Percentiles rank a stretch among this genome's conserved stretches.
Evolutionary conservation across 2,329 filamentous ascomycete genomes (phyloP).

Genomic region (Penicillium aurantiogriseum): DNA sequence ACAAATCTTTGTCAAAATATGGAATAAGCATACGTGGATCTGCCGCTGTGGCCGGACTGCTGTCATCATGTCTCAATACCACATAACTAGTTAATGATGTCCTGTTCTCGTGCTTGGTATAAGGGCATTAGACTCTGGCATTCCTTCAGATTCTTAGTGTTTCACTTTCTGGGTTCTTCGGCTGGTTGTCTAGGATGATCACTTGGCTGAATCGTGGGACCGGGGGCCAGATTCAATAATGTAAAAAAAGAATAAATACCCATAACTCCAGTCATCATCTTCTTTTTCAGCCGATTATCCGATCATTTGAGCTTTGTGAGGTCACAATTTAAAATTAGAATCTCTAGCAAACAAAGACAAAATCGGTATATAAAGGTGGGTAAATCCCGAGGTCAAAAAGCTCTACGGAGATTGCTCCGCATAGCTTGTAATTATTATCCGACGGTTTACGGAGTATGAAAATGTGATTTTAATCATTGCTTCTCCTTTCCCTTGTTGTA

Average conservation of each 20-base stretch:
- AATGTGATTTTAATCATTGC: too few species aligned
- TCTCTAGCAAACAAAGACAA: background rate
- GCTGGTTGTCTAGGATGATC: constrained; percentile 1
- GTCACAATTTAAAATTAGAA: background rate
- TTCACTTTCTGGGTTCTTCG: background rate
- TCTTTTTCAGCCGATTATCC: background rate
- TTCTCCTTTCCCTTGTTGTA: background rate
- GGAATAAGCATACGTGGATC: background rate
- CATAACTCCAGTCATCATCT: background rate
- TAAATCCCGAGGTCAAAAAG: background rate
- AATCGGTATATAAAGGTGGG: background rate
- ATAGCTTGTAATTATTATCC: background rate
- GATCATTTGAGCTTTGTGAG: background rate
- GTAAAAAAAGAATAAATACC: background rate
- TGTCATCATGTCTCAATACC: background rate
- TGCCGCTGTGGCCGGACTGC: background rate
- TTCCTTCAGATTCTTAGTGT: background rate
- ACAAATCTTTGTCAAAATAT: background rate
- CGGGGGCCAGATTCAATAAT: background rate
- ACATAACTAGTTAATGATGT: background rate
- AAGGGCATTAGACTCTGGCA: background rate
- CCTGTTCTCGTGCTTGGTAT: background rate
- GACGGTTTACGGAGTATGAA: background rate
- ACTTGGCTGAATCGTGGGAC: background rate
- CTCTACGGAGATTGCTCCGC: background rate